These are phyloP conservation scores for Chalciporus piperatus DNA, from an alignment of 768 basidiomycete species.

Conservation along the genomic window DNA sequence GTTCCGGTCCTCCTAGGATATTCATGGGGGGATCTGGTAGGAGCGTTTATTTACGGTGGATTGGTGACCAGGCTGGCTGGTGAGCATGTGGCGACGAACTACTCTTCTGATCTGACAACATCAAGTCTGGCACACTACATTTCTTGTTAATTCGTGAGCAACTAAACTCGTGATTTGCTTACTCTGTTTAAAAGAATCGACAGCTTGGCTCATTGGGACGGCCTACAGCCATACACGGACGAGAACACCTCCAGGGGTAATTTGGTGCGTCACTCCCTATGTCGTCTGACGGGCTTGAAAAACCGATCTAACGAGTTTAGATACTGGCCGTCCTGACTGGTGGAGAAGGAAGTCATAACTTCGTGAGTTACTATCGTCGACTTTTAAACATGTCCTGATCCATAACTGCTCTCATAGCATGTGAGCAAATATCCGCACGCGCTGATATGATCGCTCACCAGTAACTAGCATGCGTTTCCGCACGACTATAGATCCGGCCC, in stretches of 20 bases:
- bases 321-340: constrained; percentile 65
- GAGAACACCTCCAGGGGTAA: constrained; percentile 78
- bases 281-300: background rate
- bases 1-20: constrained; percentile 55
- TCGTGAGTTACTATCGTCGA: constrained; percentile 40
- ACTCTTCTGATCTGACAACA: background rate
- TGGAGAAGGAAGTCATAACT: constrained; percentile 80
- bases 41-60: constrained; percentile 70
- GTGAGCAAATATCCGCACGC: constrained; percentile 29
- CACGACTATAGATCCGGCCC: constrained; percentile 75
- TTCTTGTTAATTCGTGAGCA: constrained; percentile 65
- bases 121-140: constrained; percentile 67
- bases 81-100: constrained; percentile 26
- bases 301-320: constrained; percentile 31
- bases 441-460: background rate
- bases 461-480: constrained; percentile 68
- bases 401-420: constrained; percentile 35
- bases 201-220: constrained; percentile 79
- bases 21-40: constrained; percentile 61
- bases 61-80: constrained; percentile 60
- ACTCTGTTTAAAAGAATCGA: background rate
- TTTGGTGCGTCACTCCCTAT: constrained; percentile 43
- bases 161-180: background rate
- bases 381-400: background rate
- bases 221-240: constrained; percentile 76